These are phyloP conservation scores for Lactifluus subvellereus DNA, from an alignment of 768 basidiomycete genomes.

Conservation along the genomic window DNA sequence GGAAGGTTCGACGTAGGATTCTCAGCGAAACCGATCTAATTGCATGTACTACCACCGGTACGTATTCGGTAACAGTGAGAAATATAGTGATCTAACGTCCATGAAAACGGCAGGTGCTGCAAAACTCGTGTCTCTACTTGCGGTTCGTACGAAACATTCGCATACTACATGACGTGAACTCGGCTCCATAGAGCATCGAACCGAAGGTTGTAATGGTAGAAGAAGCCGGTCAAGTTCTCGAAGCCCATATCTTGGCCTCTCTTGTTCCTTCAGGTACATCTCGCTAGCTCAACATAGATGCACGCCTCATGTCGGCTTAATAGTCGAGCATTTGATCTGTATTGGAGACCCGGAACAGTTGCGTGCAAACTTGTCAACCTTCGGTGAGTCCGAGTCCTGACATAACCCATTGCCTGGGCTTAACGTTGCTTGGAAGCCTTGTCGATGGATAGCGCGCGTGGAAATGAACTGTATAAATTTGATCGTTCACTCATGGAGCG, in stretches of 20 bases:
- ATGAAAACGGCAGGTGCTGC: conserved; percentile 49
- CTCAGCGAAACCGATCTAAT: conserved; percentile 53
- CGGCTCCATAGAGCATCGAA: conserved; percentile 39
- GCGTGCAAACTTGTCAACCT: conserved; percentile 60
- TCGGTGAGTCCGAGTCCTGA: conserved; percentile 37
- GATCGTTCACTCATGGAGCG: conserved; percentile 70
- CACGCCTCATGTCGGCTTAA: not conserved
- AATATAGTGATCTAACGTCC: not conserved
- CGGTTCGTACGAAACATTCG: conserved; percentile 32
- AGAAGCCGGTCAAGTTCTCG: conserved; percentile 76
- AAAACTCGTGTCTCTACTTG: conserved; percentile 52
- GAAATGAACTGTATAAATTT: conserved; percentile 51
- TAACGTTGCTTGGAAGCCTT: conserved; percentile 38
- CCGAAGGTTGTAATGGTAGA: conserved; percentile 65
- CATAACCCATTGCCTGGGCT: not conserved
- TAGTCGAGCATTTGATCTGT: conserved; percentile 62
- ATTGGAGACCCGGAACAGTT: conserved; percentile 79
- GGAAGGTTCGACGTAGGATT: conserved; percentile 49
- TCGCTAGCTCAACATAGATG: not conserved
- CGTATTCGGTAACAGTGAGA: not conserved
- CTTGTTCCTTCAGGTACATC: conserved; percentile 42
- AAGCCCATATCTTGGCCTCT: conserved; percentile 62
- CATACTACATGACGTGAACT: not conserved
- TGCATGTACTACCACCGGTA: conserved; percentile 76
- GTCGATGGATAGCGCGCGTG: conserved; percentile 58